These are phyloP conservation scores for Globisporangium orthogonon DNA, from an alignment of 352 stramenopile species.

Conservation along the genomic window DNA sequence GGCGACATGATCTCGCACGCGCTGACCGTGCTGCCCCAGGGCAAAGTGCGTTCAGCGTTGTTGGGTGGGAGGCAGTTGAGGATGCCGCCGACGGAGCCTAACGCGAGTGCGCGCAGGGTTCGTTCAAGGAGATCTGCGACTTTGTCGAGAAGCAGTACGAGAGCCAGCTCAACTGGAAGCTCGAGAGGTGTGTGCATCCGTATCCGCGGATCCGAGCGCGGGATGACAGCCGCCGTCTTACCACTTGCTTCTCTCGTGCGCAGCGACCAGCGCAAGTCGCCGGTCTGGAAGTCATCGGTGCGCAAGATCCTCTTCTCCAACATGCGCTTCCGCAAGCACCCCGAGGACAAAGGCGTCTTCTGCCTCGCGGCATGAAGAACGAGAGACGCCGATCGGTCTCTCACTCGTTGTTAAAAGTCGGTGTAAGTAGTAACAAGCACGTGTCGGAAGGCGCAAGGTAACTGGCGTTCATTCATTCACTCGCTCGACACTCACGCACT, in stretches of 20 bases:
- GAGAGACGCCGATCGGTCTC: not conserved
- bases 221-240: too few species aligned
- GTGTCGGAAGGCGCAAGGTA: not conserved
- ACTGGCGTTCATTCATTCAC: not conserved
- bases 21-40: constrained; percentile 45
- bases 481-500: not conserved
- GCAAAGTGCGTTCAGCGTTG: constrained; percentile 41
- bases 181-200: constrained; percentile 62
- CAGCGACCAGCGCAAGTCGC: constrained; percentile 80
- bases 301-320: constrained; percentile 89
- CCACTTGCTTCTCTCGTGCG: not conserved
- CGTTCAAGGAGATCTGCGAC: constrained; percentile 88
- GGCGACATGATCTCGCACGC: constrained; percentile 87
- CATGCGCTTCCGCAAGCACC: constrained; percentile 75
- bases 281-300: constrained; percentile 87
- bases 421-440: not conserved
- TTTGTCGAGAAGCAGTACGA: constrained; percentile 85
- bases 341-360: constrained; percentile 65
- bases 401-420: not conserved
- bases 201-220: too few species aligned
- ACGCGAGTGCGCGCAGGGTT: constrained; percentile 42
- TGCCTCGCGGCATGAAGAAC: constrained; percentile 49
- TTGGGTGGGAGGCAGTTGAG: not conserved
- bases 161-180: constrained; percentile 87
- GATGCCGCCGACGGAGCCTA: too few species aligned